Base-by-base conservation (phyloP, 2,329 filamentous ascomycete species). In the Aspergillus jensenii region DNA sequence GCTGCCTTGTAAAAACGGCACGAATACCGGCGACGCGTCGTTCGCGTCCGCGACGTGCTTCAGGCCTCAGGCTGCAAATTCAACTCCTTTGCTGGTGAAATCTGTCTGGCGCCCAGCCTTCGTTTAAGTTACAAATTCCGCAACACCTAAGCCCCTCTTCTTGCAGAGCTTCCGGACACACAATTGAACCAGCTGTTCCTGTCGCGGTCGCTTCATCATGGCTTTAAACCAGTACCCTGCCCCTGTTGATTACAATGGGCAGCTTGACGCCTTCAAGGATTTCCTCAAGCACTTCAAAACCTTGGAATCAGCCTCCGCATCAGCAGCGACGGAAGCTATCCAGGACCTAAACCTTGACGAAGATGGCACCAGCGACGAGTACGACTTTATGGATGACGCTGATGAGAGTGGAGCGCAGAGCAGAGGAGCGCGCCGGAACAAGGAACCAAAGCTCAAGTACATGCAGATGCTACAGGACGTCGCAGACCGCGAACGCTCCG, bases 201-300 rank as follows among this genome's bases (percentile, higher is more conserved):
- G 48, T 53, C 50, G 50, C 63, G 58, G 60, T 64, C 67, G 68
- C 76, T 78, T 67, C 76, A 79, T 67, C 59, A 97, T 97, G 93
- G 89, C 92, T 83, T 89, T 97, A 71, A 85, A 92, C 71, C 88
- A 89, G 65, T 89, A 89, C 76, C 87, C 84, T 72, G 83, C 87
- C 66, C 86, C 89, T 52, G 91, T 96, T 68, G 88, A 96, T 75
- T 99, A 99, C 79, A 85, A 87, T 70, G 87, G 87, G 69, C 95
- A 99, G 76, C 87, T 95, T 78, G 76, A 73, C 54, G 72, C 89
- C 51, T 95, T 99, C 75, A 88, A 96, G 77, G 87, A 90, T 70
- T 99, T 99, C 74, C 82, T 99, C 62, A 81, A 84, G 68, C 87
- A 87, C 62, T 99, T 96, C 86, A 98, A 99, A 80, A 84, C 83